Base-by-base conservation (phyloP, 164 flowering plant species). In the Santalum album region DNA sequence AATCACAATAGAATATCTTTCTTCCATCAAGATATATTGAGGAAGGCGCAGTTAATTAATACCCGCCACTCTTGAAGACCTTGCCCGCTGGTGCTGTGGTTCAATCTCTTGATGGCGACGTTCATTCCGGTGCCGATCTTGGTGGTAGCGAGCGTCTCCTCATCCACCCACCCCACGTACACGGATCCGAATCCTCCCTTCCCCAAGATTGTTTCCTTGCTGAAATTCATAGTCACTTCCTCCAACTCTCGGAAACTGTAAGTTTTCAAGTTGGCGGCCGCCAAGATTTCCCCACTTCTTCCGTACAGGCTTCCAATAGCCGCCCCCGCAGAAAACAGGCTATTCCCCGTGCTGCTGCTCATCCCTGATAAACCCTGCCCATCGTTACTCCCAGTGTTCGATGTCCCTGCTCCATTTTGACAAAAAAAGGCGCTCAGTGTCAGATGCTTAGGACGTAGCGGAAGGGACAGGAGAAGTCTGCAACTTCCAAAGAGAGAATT, bases 181-280 rank as follows among this genome's bases (percentile, higher is more conserved):
- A 86, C 95, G 53, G 53, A 76, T 9, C 95, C 90, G 60, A 86
- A 86, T 2, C 90, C 90, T n/a, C 95, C 95, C 42, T 73, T 78
- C 12, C 95, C 95, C 29, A 86, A 53, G 51, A 81, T 38, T 1
- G 69, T 57, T 45, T 79, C 87, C 0, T 80, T 49, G 44, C 47
- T 76, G 67, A 86, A 86, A 56, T 75, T 79, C 58, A 59, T 78
- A 0, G 90, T 81, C 1, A 80, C 81, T 18, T 18, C 46, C 59
- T 61, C 83, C 61, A 86, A 48, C 51, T 86, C 95, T 0, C 70
- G 49, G 61, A 72, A 84, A n/a, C 47, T 79, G 73, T 67, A 84
- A 3, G 56, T 59, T 53, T 66, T 87, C 65, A 87, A 55, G 57
- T 72, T 73, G 12, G 85, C 78, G 3, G 65, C 47, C 9, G 72